Evolutionary conservation across 345 rosid species (phyloP).

Genomic region (Eucalyptus marginata): DNA sequence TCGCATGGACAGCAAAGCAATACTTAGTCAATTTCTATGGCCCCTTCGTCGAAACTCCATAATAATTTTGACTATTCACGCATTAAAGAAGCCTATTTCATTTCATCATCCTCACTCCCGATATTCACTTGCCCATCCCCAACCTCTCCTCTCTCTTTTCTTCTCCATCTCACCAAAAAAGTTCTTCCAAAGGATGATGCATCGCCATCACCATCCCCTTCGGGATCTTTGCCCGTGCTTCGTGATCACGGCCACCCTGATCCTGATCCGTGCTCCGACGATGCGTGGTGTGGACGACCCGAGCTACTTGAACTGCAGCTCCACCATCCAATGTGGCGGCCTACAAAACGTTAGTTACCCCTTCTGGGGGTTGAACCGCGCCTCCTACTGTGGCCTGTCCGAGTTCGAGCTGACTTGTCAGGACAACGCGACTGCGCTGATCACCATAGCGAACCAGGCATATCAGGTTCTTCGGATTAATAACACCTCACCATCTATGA

Average conservation of each 20-base stretch:
- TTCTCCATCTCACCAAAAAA: neutral
- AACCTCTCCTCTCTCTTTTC: neutral
- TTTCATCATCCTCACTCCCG: neutral
- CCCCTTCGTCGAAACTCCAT: neutral
- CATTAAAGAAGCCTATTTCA: neutral
- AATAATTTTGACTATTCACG: neutral
- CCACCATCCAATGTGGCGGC: neutral
- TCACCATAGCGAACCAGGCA: neutral
- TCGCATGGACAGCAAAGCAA: too few species aligned
- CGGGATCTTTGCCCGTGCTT: neutral
- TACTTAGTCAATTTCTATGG: neutral
- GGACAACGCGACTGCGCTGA: neutral
- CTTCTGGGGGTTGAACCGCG: neutral
- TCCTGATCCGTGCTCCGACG: neutral
- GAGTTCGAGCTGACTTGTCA: neutral
- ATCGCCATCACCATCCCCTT: neutral
- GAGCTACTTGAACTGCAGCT: neutral
- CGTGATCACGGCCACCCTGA: neutral
- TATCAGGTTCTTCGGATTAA: neutral
- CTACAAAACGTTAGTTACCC: neutral
- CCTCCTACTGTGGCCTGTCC: neutral
- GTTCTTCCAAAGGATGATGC: neutral
- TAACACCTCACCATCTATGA: neutral
- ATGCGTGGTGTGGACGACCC: neutral
- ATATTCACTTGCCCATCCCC: neutral